Percentiles rank a stretch among this genome's conserved stretches.
Evolutionary conservation across 2,329 filamentous ascomycete genomes (phyloP).

Genomic region (Alternaria longipes): DNA sequence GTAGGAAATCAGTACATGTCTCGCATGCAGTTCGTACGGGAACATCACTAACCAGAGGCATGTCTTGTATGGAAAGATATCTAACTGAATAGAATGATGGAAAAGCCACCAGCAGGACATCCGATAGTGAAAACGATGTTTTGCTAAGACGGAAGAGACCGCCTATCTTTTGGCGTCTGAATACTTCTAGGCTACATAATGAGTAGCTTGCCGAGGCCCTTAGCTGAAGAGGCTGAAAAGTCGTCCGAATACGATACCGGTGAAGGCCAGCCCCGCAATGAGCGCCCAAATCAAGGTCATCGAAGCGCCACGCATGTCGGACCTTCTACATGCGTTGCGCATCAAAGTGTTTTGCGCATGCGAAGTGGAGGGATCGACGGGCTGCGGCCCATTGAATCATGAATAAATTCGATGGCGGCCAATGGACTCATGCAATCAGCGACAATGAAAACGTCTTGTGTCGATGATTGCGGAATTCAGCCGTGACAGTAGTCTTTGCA

Average conservation of each 20-base stretch:
- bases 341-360: not conserved
- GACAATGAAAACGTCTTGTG: not conserved
- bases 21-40: no score
- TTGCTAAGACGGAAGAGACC: not conserved
- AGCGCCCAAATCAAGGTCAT: constrained; percentile 7
- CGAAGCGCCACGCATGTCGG: constrained; percentile 5
- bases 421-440: not conserved
- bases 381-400: not conserved
- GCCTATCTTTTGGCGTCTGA: not conserved
- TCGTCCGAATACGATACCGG: constrained; percentile 22
- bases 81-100: not conserved
- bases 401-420: not conserved
- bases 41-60: constrained; percentile 18
- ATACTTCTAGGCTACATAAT: not conserved
- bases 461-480: no score
- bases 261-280: constrained; percentile 14
- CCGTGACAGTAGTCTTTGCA: no score
- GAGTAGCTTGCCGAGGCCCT: constrained; percentile 6
- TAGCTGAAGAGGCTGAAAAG: constrained; percentile 10
- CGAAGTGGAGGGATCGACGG: not conserved
- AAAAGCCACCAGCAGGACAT: not conserved
- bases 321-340: constrained; percentile 5
- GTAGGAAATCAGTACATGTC: no score
- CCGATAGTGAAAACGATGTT: not conserved
- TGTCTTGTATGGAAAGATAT: constrained; percentile 2